Conservation (phyloP, 2,329 filamentous ascomycete species). For the Fusarium temperatum region DNA sequence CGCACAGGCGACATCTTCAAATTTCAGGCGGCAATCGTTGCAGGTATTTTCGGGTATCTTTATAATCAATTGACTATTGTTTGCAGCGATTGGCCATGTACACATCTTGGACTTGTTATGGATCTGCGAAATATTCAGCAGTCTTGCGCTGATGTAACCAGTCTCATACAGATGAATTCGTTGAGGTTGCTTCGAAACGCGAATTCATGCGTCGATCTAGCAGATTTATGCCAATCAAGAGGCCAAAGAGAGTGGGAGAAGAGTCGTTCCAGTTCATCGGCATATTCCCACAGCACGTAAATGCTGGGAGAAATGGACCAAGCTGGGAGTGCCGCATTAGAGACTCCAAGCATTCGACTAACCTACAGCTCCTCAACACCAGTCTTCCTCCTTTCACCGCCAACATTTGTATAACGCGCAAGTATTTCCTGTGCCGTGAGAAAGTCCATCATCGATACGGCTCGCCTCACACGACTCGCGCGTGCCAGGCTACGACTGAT, state of each 20-base stretch:
- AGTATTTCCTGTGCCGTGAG: fast-evolving
- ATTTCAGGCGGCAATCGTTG: neutral
- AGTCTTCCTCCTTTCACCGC: neutral
- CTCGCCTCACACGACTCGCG: neutral
- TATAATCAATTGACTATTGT: too few relatives aligned
- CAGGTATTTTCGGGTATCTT: too few relatives aligned
- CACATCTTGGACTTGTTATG: neutral
- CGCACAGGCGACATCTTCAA: neutral
- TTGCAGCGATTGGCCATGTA: too few relatives aligned
- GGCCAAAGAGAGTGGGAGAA: neutral
- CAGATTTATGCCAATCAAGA: too few relatives aligned
- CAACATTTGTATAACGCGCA: fast-evolving
- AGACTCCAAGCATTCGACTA: neutral
- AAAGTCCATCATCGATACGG: neutral
- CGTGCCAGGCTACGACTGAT: too few relatives aligned
- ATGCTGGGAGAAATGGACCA: neutral
- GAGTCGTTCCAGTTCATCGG: neutral
- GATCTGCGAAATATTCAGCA: neutral
- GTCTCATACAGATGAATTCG: neutral
- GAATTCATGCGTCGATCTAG: too few relatives aligned
- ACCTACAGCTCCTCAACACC: too few relatives aligned
- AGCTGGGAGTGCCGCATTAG: fast-evolving
- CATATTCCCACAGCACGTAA: fast-evolving
- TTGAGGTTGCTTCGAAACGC: too few relatives aligned
- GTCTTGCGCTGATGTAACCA: neutral